Evolutionary conservation across 495 filamentous ascomycete species (phyloP), one percentile per base, ranked within the genome.

Genomic region (Penicillium turbatum): DNA sequence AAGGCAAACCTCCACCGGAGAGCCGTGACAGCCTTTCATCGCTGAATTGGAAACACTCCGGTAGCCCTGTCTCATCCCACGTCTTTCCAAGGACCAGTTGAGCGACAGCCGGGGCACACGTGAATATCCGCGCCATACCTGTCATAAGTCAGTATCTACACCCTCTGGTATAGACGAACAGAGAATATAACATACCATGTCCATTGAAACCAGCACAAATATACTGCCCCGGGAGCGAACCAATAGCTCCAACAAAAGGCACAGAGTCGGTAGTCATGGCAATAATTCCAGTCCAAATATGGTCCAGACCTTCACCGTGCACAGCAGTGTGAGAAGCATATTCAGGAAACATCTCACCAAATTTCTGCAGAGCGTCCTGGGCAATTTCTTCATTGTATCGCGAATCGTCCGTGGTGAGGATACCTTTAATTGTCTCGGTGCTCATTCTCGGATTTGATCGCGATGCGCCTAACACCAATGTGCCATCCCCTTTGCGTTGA

Each of bases 121-220:
- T 68, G 35, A 70, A 70, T 13, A 70, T 68, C 6, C 65, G 55
- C 10, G 67, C 67, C 67, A 70, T 70, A 4, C 66, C 66, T 69
- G 36, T 13, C 6, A 11, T 2, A 7, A 1, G 13, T 32, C 30
- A 50, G 35, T 12, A 17, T 38, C 0, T 6, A 3, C 0, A 1
- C 2, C 24, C 5, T 3, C 42, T 7, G 6, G 2, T 38, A 0
- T 13, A 11, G 5, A 27, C 21, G 1, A 17, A 17, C 17, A 5
- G 17, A 10, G 11, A 6, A 2, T n/a, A n/a, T 13, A 19, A 46
- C 61, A 24, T 36, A 63, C 67, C 67, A 57, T 70, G 67, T 0
- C 67, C 67, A 48, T 68, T 68, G 34, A 70, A 70, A 9, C 67
- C 67, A 15, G 67, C 67, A 57, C 67, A 70, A 5, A 70, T 62